Conservation (phyloP, 805 yeast species). For the Lipomyces japonicus region DNA sequence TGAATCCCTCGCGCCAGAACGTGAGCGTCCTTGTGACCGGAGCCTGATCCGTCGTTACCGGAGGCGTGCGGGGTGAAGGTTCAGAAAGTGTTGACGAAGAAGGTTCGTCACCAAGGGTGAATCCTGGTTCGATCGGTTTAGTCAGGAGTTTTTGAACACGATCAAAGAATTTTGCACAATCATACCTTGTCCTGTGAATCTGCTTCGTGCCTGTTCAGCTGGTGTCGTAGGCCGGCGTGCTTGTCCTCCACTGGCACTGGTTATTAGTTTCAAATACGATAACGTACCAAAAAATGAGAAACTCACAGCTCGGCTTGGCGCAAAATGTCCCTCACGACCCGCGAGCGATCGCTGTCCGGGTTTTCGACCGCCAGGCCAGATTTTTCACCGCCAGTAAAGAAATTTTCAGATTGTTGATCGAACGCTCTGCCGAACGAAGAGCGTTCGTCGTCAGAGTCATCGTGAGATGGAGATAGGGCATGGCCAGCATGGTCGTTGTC, state of each 20-base stretch:
- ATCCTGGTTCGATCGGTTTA: slow-evolving; percentile 15
- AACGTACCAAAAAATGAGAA: no score
- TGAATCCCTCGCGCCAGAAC: slow-evolving; percentile 95
- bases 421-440: slow-evolving; percentile 9
- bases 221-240: no score
- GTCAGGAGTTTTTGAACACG: neutral
- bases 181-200: slow-evolving; percentile 17
- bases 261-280: no score
- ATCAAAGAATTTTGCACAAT: neutral
- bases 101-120: slow-evolving; percentile 23
- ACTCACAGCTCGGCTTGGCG: slow-evolving; percentile 35
- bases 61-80: slow-evolving; percentile 33
- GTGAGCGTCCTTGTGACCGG: slow-evolving; percentile 75
- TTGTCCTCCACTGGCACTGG: no score
- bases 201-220: slow-evolving; percentile 3
- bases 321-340: slow-evolving; percentile 38
- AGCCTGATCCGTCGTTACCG: slow-evolving; percentile 32
- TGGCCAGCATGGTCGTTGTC: slow-evolving; percentile 7
- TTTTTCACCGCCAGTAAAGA: slow-evolving; percentile 63
- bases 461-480: neutral
- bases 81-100: slow-evolving; percentile 10
- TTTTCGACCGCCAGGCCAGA: slow-evolving; percentile 74
- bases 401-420: slow-evolving; percentile 36
- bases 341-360: slow-evolving; percentile 42
- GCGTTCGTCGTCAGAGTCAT: slow-evolving; percentile 32